phyloP scores from a whole-genome alignment of 2,329 filamentous ascomycete genomes.

The Fusarium odoratissimum region DNA sequence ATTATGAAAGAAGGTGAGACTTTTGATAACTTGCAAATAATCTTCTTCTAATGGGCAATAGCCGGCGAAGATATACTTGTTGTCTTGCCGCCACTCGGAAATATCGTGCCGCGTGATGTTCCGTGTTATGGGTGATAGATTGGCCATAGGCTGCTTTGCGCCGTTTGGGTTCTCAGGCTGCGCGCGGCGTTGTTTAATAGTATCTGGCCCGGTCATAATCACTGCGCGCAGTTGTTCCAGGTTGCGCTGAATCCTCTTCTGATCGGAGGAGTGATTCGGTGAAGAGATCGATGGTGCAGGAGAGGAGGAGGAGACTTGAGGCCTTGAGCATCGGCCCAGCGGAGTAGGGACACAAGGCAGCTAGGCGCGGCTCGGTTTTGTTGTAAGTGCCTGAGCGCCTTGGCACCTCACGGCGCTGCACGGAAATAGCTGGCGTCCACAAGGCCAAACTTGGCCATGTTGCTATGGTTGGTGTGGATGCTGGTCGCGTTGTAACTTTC shows the following conservation, averaged over 20 bases:
- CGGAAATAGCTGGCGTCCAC: constrained; percentile 3
- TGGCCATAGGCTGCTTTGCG: not conserved
- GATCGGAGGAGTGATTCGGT: not conserved
- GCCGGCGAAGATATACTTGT: not conserved
- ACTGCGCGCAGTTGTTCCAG: not conserved
- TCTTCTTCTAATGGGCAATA: not conserved
- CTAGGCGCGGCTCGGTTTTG: not conserved
- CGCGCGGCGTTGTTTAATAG: not conserved
- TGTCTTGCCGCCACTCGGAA: not conserved
- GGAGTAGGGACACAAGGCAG: not conserved
- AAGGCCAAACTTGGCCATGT: constrained; percentile 19
- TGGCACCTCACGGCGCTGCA: not conserved
- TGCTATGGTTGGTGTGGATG: constrained; percentile 49
- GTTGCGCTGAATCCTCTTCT: not conserved
- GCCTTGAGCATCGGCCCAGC: not conserved
- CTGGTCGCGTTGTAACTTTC: constrained; percentile 43
- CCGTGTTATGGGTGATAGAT: not conserved
- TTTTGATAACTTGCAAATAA: not conserved
- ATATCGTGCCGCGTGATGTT: not conserved
- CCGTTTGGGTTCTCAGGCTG: not conserved
- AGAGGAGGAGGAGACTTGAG: not conserved
- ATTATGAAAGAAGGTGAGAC: constrained; percentile 5
- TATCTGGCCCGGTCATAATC: fast-evolving
- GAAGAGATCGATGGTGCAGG: not conserved
- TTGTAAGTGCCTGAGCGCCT: not conserved